Evolutionary conservation across 2,329 filamentous ascomycete genomes (phyloP).

Genomic region (Zasmidium citrigriseum): DNA sequence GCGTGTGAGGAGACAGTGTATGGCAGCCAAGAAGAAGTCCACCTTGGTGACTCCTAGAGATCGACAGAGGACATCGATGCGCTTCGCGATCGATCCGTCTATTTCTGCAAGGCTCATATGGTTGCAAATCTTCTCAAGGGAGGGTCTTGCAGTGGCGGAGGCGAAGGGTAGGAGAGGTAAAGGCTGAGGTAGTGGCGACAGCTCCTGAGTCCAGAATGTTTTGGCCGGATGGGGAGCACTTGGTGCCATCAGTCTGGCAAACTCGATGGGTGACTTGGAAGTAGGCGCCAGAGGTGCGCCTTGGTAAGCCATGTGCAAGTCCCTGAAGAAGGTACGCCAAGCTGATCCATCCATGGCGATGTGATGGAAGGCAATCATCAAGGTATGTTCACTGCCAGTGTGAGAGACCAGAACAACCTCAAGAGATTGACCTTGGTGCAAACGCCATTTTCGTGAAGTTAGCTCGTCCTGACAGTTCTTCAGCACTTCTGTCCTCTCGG

Average conservation of each 20-base stretch:
- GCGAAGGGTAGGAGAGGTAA: constrained; percentile 20
- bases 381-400: constrained; percentile 13
- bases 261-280: constrained; percentile 7
- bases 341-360: constrained; percentile 38
- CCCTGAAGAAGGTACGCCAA: constrained; percentile 27
- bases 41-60: constrained; percentile 24
- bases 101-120: constrained; percentile 5
- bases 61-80: constrained; percentile 13
- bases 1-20: constrained; percentile 35
- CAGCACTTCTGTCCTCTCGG: background rate
- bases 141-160: constrained; percentile 11
- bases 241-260: constrained; percentile 4
- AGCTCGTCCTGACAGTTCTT: constrained; percentile 4
- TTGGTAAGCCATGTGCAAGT: constrained; percentile 26
- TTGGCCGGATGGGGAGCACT: background rate
- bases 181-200: constrained; percentile 3
- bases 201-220: constrained; percentile 10
- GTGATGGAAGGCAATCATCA: constrained; percentile 36
- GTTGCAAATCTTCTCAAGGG: constrained; percentile 8
- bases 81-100: constrained; percentile 2
- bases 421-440: constrained; percentile 26
- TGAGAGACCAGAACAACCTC: constrained; percentile 23
- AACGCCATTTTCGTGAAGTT: constrained; percentile 12
- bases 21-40: constrained; percentile 40
- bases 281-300: constrained; percentile 7